Conservation (phyloP, 306 rosid genomes). For the Glycine latifolia region DNA sequence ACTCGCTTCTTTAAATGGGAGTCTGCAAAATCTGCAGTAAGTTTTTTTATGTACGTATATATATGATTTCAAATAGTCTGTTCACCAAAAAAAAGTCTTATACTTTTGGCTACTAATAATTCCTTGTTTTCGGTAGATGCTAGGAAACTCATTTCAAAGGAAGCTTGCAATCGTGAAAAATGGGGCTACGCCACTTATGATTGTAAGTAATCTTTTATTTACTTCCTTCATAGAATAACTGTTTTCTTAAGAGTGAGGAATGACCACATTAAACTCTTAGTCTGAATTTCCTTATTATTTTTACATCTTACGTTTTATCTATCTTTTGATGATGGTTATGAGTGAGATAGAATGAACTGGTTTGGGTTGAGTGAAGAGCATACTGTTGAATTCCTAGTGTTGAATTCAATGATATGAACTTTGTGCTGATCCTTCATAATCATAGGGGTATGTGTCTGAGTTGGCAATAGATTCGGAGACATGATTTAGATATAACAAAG, state of each 20-base stretch:
- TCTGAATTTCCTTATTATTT: too few relatives aligned
- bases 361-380: not conserved
- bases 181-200: conserved; percentile 68
- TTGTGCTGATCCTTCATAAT: conserved; percentile 15
- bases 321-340: too few relatives aligned
- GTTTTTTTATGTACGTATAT: conserved; percentile 42
- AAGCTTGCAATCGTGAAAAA: conserved; percentile 79
- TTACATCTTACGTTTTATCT: too few relatives aligned
- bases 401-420: conserved; percentile 28
- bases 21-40: conserved; percentile 82
- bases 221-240: conserved; percentile 37
- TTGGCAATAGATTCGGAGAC: not conserved
- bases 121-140: conserved; percentile 69
- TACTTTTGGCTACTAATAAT: conserved; percentile 39
- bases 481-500: not conserved
- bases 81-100: not conserved
- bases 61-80: conserved; percentile 29
- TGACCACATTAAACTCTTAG: not conserved
- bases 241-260: conserved; percentile 24
- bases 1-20: conserved; percentile 98
- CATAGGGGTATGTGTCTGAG: not conserved
- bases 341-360: too few relatives aligned
- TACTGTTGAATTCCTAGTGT: not conserved
- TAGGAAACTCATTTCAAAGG: conserved; percentile 95
- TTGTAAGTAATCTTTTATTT: conserved; percentile 67